These are phyloP conservation scores for Fusarium sterilihyphosum DNA, from an alignment of 2,329 filamentous ascomycete genomes.

Conservation along the genomic window DNA sequence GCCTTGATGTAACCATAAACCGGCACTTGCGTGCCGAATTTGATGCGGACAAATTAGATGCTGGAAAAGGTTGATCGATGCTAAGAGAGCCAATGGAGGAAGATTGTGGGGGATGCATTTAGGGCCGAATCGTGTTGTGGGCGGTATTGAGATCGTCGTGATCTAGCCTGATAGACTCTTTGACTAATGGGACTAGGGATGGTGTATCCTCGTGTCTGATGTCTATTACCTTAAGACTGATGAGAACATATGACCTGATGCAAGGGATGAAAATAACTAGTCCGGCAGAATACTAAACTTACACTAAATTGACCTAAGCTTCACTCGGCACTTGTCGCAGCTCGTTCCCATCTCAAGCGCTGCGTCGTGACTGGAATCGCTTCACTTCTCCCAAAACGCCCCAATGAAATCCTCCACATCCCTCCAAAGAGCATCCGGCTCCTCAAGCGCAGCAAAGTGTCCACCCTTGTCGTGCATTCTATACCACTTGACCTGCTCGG, in stretches of 20 bases:
- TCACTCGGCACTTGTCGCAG: fast-evolving
- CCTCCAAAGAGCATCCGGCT: slow-evolving; percentile 19
- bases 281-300: too few relatives aligned
- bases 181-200: background rate
- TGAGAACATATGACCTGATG: background rate
- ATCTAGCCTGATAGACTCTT: background rate
- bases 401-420: slow-evolving; percentile 26
- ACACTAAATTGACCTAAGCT: background rate
- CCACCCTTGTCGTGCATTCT: slow-evolving; percentile 22
- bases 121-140: background rate
- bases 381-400: slow-evolving; percentile 1
- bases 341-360: background rate
- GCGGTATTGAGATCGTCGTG: background rate
- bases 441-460: slow-evolving; percentile 31
- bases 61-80: background rate
- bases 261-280: too few relatives aligned
- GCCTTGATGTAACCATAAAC: slow-evolving; percentile 4
- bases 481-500: slow-evolving; percentile 19
- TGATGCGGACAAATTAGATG: slow-evolving; percentile 16
- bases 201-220: background rate
- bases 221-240: fast-evolving
- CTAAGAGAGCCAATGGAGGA: background rate
- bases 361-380: background rate
- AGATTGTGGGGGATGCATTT: background rate
- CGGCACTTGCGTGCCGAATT: slow-evolving; percentile 17